Percentiles rank a stretch among this genome's conserved stretches.
Conservation (phyloP, 306 rosid species). For the Lablab purpureus region DNA sequence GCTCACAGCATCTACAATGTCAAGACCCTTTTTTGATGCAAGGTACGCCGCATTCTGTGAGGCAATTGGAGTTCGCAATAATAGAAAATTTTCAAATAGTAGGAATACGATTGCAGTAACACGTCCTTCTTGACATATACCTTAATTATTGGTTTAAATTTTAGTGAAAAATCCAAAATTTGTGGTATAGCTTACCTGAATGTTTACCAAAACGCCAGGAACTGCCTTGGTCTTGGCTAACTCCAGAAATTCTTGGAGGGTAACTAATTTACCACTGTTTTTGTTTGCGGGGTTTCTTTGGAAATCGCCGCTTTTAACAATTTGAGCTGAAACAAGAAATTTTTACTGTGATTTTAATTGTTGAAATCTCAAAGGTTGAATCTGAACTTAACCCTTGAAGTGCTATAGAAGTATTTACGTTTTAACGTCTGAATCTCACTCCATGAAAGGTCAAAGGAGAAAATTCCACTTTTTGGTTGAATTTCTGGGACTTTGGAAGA, state of each 20-base stretch:
- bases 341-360: neutral
- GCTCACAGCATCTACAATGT: conserved; percentile 64
- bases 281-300: conserved; percentile 78
- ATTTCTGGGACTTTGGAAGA: conserved; percentile 68
- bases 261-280: conserved; percentile 67
- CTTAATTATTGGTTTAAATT: neutral
- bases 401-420: conserved; percentile 61
- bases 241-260: conserved; percentile 78
- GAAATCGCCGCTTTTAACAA: conserved; percentile 31
- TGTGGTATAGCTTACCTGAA: conserved; percentile 51
- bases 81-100: neutral
- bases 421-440: conserved; percentile 71
- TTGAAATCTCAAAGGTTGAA: conserved; percentile 29
- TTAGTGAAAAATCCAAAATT: neutral
- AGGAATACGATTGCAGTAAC: neutral
- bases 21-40: conserved; percentile 80
- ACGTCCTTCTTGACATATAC: neutral
- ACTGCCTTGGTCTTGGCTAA: conserved; percentile 81
- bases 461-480: conserved; percentile 74
- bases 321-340: conserved; percentile 70
- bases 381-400: conserved; percentile 5
- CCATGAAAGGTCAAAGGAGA: conserved; percentile 88
- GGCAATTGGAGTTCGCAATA: conserved; percentile 17
- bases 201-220: conserved; percentile 69
- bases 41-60: conserved; percentile 82